A percentile compares a stretch with the other conserved stretches of the same genome.
phyloP scores from a whole-genome alignment of 2,329 filamentous ascomycete genomes.

The Penicillium sp. region DNA sequence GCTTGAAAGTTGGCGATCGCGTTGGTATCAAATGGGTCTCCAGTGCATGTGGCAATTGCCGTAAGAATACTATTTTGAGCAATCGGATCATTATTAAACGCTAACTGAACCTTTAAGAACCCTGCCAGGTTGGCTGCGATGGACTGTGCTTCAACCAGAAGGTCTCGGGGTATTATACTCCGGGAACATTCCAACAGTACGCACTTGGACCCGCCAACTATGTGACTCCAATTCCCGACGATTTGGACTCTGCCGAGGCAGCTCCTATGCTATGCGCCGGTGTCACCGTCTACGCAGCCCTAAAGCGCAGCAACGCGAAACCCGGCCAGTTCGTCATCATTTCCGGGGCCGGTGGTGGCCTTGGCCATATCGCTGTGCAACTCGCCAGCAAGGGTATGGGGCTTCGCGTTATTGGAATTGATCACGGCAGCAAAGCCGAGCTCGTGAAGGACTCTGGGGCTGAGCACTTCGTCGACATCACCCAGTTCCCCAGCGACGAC shows the following conservation, averaged over 20 bases:
- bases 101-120: constrained; percentile 23
- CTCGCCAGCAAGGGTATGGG: constrained; percentile 65
- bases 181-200: constrained; percentile 76
- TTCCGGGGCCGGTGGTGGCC: constrained; percentile 63
- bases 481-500: constrained; percentile 52
- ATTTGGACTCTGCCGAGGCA: constrained; percentile 61
- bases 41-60: constrained; percentile 59
- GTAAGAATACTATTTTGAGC: constrained; percentile 31
- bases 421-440: constrained; percentile 64
- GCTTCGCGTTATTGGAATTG: constrained; percentile 67
- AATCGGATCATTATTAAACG: background rate
- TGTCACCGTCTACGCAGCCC: constrained; percentile 68
- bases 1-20: constrained; percentile 67
- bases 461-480: constrained; percentile 68
- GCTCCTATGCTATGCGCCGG: constrained; percentile 72
- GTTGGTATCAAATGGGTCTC: constrained; percentile 73
- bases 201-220: constrained; percentile 67
- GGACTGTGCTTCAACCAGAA: constrained; percentile 60
- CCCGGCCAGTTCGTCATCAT: constrained; percentile 66
- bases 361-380: constrained; percentile 68
- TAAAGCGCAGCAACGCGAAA: constrained; percentile 63
- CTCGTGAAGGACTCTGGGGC: constrained; percentile 65
- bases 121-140: constrained; percentile 61
- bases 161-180: constrained; percentile 69
- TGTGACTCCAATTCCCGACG: constrained; percentile 70